Base-by-base conservation (phyloP, 306 rosid species). In the Acacia melanoxylon region DNA sequence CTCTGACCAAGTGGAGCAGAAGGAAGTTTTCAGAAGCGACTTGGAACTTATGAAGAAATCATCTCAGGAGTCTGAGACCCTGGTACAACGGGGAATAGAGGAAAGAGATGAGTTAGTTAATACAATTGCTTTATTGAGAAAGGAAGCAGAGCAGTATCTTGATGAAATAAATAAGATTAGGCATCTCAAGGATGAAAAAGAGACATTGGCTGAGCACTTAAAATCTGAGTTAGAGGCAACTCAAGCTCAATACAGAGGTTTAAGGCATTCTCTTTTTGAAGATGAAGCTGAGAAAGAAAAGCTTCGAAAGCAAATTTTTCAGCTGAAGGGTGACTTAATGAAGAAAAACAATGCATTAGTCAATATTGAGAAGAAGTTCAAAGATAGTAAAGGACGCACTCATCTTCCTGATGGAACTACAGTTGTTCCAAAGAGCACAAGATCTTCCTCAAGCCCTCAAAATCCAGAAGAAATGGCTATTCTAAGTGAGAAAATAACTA, bases 271-370 rank as follows among this genome's bases (percentile, higher is more conserved):
- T 49, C 81, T 85, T 67, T 74, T 68, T 24, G 90, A 93, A 75
- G 94, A 91, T 58, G 98, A 90, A 87, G 66, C 67, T 48, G 98
- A 91, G 92, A 95, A 93, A 81, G 93, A 85, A 79, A 86, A 86
- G 25, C 93, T 95, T 56, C 83, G 85, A 79, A 88, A 83, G 62
- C 91, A 92, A 83, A 85, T 92, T 22, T 86, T 75, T 74, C 90
- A 76, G 70, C 88, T 95, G 16, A 91, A 83, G 79, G 86, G 79
- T 22, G 97, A 89, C 70, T 75, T 89, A 13, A 92, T 80, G 89
- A 93, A 86, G 83, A 91, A 90, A 87, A 91, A 83, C 5, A 94
- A 92, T 45, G 91, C 88, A 58, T 79, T 90, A 71, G 76, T 62
- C 77, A 77, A 79, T 63, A 67, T 85, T n/a, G 93, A 89, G 87